Evolutionary conservation across 345 rosid species (phyloP).

Genomic region (Gossypium sturtianum): DNA sequence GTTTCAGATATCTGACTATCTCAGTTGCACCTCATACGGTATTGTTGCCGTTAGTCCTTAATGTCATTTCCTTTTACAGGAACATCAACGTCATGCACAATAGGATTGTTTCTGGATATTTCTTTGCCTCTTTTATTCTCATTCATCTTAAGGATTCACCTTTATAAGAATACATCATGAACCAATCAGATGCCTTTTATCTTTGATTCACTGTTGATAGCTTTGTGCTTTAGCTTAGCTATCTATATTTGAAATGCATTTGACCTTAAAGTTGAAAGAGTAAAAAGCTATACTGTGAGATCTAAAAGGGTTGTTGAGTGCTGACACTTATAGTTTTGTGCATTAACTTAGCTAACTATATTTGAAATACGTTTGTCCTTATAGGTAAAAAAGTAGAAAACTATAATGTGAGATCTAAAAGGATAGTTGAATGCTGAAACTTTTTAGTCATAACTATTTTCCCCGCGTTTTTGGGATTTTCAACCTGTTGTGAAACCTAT

Average conservation of each 20-base stretch:
- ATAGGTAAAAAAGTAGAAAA: neutral
- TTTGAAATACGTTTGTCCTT: neutral
- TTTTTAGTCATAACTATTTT: neutral
- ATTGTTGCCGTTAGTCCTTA: conserved; percentile 9
- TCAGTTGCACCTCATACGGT: conserved; percentile 96
- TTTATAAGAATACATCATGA: conserved; percentile 1
- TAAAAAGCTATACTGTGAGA: neutral
- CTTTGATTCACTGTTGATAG: neutral
- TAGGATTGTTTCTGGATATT: neutral
- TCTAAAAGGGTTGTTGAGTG: neutral
- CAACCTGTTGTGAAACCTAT: neutral
- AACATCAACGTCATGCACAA: neutral
- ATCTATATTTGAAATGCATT: neutral
- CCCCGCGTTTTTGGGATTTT: neutral
- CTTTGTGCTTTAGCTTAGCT: neutral
- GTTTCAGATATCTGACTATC: conserved; percentile 83
- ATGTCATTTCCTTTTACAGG: neutral
- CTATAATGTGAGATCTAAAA: neutral
- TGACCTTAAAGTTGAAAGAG: neutral
- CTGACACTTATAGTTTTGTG: neutral
- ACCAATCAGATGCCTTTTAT: neutral
- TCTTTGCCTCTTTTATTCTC: neutral
- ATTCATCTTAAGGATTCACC: neutral
- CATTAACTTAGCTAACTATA: neutral
- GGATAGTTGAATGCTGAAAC: neutral